phyloP scores from a whole-genome alignment of 1,284 basidiomycete species.

The Sporisorium reilianum region DNA sequence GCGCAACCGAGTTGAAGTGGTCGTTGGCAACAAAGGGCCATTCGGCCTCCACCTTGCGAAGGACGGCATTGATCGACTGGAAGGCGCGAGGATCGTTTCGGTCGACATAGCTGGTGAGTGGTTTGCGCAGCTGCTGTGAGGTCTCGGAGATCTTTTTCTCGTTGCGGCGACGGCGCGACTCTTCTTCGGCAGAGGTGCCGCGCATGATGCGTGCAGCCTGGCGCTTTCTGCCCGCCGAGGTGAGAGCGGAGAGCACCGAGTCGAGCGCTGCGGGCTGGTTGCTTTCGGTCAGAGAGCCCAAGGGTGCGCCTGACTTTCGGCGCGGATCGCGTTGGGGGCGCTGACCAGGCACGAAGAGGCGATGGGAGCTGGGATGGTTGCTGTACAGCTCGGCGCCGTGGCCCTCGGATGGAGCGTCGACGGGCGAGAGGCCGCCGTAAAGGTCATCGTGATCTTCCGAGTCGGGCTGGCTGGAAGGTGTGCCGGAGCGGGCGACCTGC shows the following conservation, averaged over 20 bases:
- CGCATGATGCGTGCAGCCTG: conserved; percentile 65
- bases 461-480: conserved; percentile 35
- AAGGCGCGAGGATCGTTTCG: conserved; percentile 54
- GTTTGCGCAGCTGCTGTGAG: conserved; percentile 28
- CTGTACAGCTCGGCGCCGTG: conserved; percentile 31
- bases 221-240: conserved; percentile 60
- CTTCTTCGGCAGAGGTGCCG: conserved; percentile 62
- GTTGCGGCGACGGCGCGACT: conserved; percentile 48
- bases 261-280: conserved; percentile 58
- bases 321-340: conserved; percentile 43
- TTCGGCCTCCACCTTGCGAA: conserved; percentile 67
- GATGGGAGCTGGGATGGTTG: conserved; percentile 28
- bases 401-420: conserved; percentile 45
- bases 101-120: conserved; percentile 53
- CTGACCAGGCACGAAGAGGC: conserved; percentile 42
- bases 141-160: conserved; percentile 59
- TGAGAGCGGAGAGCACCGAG: conserved; percentile 60
- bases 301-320: conserved; percentile 29
- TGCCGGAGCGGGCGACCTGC: conserved; percentile 34
- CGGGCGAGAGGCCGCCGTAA: conserved; percentile 50
- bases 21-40: conserved; percentile 66
- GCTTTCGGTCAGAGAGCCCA: conserved; percentile 62
- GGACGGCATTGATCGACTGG: conserved; percentile 62
- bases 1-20: conserved; percentile 63
- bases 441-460: conserved; percentile 59